Base-by-base conservation (phyloP, 805 yeast genomes). In the Kuraishia piskuri region DNA sequence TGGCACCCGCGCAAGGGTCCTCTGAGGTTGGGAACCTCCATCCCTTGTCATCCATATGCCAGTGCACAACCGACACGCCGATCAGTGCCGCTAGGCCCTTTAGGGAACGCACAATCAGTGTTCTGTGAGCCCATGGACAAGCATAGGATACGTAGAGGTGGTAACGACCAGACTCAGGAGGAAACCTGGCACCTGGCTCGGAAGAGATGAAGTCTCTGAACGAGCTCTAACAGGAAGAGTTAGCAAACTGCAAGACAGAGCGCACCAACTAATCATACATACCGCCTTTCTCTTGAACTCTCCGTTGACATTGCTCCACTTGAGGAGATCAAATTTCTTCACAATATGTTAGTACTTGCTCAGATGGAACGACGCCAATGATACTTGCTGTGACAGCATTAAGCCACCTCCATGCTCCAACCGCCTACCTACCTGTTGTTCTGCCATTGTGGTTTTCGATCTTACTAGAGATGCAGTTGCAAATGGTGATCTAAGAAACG, bases 91-190 rank as follows among this genome's bases (percentile, higher is more conserved):
- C 67, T 50, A 86, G 67, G 1, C 96, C 96, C 71, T 90, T 90
- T 57, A 92, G 72, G 12, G 77, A 68, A 52, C 97, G 72, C 2
- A 84, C 76, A 52, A 90, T 84, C 55, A 91, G 73, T 0, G 91
- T 82, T 57, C 98, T 77, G 64, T 89, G 96, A 1, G 97, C 97
- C 91, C 97, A 92, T 3, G 99, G 98, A 69, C 99, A 92, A 1
- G 96, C 96, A 50, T 77, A 74, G 0, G 94, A 86, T 10, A 90
- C 96, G 61, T 87, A 91, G 53, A 90, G 76, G 69, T 91, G 96
- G 65, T 92, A 92, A 62, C 99, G 78, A 54, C 80, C 80, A 49
- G 78, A 75, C 63, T 90, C 96, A 3, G 96, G 89, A 19, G 82
- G 73, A 65, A 82, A 88, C 56, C 75, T 68, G 14, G 89, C 78